These are phyloP conservation scores for Exophiala oligosperma DNA, from an alignment of 2,329 filamentous ascomycete genomes.

Conservation along the genomic window DNA sequence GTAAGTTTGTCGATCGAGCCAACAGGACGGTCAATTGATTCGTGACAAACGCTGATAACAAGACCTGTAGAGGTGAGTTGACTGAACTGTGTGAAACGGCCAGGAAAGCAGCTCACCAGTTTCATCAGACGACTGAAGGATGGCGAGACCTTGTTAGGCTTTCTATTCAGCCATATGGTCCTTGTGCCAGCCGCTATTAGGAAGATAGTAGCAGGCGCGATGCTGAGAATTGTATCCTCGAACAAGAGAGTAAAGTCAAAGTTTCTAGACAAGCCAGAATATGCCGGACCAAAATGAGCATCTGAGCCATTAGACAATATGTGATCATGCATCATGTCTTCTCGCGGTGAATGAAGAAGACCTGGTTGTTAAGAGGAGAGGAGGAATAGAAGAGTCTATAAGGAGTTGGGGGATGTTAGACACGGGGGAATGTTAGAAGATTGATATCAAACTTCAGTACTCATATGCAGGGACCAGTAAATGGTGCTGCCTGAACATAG, in stretches of 20 bases:
- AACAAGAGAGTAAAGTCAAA: constrained; percentile 51
- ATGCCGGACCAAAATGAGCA: constrained; percentile 21
- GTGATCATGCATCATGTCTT: neutral
- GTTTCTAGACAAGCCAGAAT: constrained; percentile 16
- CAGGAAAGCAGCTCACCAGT: constrained; percentile 13
- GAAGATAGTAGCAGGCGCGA: constrained; percentile 39
- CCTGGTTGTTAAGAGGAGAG: too few relatives aligned
- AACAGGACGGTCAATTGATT: constrained; percentile 40
- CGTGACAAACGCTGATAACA: constrained; percentile 32
- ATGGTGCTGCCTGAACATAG: constrained; percentile 4
- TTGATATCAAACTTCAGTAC: neutral
- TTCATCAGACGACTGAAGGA: constrained; percentile 22
- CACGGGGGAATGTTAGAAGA: neutral
- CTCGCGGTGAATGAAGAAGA: neutral
- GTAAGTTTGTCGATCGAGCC: constrained; percentile 28
- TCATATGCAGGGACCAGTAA: neutral
- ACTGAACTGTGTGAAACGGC: neutral
- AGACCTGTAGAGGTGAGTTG: constrained; percentile 10
- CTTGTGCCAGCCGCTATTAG: constrained; percentile 38
- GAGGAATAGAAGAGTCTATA: too few relatives aligned
- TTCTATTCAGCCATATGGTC: constrained; percentile 37
- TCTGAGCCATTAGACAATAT: constrained; percentile 19
- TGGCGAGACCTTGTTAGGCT: constrained; percentile 21
- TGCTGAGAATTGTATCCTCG: constrained; percentile 43
- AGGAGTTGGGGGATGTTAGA: too few relatives aligned